phyloP scores from a whole-genome alignment of 192 early-diverging fungal species.

The Rhizoclosmatium globosum region DNA sequence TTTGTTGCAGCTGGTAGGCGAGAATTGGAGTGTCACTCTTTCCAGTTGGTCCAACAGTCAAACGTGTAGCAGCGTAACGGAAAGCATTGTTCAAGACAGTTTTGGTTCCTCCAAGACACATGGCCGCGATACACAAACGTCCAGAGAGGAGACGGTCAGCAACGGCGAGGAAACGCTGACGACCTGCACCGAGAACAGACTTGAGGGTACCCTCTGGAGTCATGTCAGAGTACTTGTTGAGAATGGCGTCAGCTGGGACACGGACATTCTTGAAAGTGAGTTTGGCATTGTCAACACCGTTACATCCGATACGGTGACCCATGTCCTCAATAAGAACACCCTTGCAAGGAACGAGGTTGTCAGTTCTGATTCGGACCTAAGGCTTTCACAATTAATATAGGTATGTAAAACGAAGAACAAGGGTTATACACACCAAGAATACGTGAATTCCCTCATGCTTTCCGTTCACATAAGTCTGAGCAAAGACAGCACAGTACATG shows the following conservation, averaged over 20 bases:
- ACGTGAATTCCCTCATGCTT: constrained; percentile 80
- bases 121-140: constrained; percentile 72
- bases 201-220: constrained; percentile 62
- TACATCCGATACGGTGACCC: constrained; percentile 71
- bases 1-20: constrained; percentile 80
- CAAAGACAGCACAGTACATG: constrained; percentile 78
- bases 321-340: constrained; percentile 80
- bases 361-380: constrained; percentile 75
- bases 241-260: constrained; percentile 69
- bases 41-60: constrained; percentile 78
- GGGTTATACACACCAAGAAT: background rate
- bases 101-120: constrained; percentile 75
- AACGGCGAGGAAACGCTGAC: constrained; percentile 79
- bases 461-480: constrained; percentile 74
- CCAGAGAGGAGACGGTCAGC: constrained; percentile 80
- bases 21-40: constrained; percentile 80
- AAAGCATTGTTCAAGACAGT: constrained; percentile 68
- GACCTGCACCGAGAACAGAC: constrained; percentile 62
- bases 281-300: constrained; percentile 82
- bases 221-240: constrained; percentile 74
- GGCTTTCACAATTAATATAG: background rate
- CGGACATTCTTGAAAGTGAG: constrained; percentile 66
- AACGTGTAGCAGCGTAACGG: constrained; percentile 73
- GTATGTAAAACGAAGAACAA: background rate
- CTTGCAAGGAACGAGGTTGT: constrained; percentile 67